phyloP scores from a whole-genome alignment of 495 filamentous ascomycete species.

The Penicillium lividum region DNA sequence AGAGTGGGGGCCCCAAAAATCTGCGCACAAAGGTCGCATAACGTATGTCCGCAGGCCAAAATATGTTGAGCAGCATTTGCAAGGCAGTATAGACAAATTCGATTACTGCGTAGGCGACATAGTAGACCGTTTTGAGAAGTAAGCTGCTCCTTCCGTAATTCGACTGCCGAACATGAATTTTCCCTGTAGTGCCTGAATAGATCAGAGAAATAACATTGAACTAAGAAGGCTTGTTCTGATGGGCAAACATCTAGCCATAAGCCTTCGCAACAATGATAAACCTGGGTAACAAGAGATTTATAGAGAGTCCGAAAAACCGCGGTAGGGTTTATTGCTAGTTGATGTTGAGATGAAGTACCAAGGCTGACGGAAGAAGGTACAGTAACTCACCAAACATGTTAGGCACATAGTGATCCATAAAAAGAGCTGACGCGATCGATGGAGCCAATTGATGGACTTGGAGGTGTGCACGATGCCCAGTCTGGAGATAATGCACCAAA shows the following conservation, averaged over 20 bases:
- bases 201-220: neutral
- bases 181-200: neutral
- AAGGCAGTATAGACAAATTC: constrained; percentile 32
- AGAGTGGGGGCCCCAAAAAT: constrained; percentile 22
- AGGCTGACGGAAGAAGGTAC: neutral
- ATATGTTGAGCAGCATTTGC: constrained; percentile 26
- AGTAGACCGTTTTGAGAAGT: constrained; percentile 13
- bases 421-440: constrained; percentile 30
- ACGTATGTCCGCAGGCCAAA: constrained; percentile 28
- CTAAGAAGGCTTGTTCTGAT: neutral
- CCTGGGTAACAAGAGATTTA: neutral
- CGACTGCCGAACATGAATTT: constrained; percentile 10
- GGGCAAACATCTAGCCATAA: neutral
- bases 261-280: neutral
- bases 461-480: constrained; percentile 9
- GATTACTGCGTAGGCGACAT: constrained; percentile 12
- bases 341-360: neutral
- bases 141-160: constrained; percentile 17
- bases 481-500: constrained; percentile 20
- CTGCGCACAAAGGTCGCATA: constrained; percentile 33
- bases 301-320: neutral
- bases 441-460: constrained; percentile 14
- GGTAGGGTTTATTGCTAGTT: constrained; percentile 1
- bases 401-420: constrained; percentile 35
- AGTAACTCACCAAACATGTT: constrained; percentile 28